These are phyloP conservation scores for Porpolomopsis calyptriformis DNA, from an alignment of 768 basidiomycete genomes.

Conservation along the genomic window DNA sequence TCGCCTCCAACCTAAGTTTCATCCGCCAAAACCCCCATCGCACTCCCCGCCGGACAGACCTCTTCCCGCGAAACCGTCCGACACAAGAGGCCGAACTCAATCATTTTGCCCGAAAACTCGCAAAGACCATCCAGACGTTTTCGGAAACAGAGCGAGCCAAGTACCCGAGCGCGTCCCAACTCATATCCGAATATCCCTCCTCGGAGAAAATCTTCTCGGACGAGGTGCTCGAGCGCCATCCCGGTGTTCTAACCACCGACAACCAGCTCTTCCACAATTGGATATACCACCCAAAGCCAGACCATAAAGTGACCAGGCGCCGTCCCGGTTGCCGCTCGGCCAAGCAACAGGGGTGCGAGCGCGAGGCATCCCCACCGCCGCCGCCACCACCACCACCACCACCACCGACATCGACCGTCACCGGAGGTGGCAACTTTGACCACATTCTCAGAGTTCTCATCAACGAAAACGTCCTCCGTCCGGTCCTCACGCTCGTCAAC, in stretches of 20 bases:
- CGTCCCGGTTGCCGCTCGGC: background rate
- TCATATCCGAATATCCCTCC: conserved; percentile 8
- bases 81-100: conserved; percentile 19
- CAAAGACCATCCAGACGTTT: conserved; percentile 21
- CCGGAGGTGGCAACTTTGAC: conserved; percentile 19
- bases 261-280: conserved; percentile 26
- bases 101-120: conserved; percentile 24
- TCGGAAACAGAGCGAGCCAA: conserved; percentile 28
- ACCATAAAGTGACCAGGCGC: too few relatives aligned
- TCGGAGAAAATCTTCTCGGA: conserved; percentile 23
- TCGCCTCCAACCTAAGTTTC: conserved; percentile 26
- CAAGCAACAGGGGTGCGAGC: too few relatives aligned
- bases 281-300: conserved; percentile 13
- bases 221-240: conserved; percentile 19
- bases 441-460: conserved; percentile 28
- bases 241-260: conserved; percentile 19
- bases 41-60: conserved; percentile 21
- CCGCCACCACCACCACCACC: too few relatives aligned
- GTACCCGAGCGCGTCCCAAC: conserved; percentile 11
- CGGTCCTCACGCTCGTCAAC: conserved; percentile 27
- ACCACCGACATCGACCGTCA: too few relatives aligned
- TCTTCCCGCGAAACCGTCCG: conserved; percentile 17
- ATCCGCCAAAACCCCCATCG: conserved; percentile 19
- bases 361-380: too few relatives aligned
- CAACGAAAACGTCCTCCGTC: conserved; percentile 21